These are phyloP conservation scores for Fagopyrum esculentum DNA, from an alignment of 148 eudicot genomes.

Conservation along the genomic window DNA sequence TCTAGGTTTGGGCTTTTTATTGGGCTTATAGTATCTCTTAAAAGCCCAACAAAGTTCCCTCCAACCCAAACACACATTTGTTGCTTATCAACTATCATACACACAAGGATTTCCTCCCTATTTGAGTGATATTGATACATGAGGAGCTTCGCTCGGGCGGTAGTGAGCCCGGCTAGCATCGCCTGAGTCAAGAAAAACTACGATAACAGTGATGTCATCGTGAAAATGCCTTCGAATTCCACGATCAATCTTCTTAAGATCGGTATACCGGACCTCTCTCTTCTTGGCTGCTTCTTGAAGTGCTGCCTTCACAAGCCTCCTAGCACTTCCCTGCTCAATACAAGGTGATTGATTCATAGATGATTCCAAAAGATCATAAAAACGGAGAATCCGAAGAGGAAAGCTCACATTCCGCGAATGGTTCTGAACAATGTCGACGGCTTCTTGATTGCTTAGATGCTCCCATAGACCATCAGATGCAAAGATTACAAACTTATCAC, in stretches of 20 bases:
- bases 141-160: too few relatives aligned
- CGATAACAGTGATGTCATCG: slow-evolving; percentile 66
- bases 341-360: too few relatives aligned
- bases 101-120: too few relatives aligned
- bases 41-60: too few relatives aligned
- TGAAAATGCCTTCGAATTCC: slow-evolving; percentile 78
- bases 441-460: slow-evolving; percentile 79
- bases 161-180: too few relatives aligned
- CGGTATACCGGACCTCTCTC: slow-evolving; percentile 69
- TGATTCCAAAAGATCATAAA: too few relatives aligned
- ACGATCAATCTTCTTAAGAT: slow-evolving; percentile 62
- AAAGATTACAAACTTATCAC: slow-evolving; percentile 70
- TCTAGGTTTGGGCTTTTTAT: neutral
- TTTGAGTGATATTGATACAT: too few relatives aligned
- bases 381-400: neutral
- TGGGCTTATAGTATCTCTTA: neutral
- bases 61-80: too few relatives aligned
- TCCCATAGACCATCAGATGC: slow-evolving; percentile 93
- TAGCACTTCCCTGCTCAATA: too few relatives aligned
- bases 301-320: too few relatives aligned
- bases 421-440: slow-evolving; percentile 66
- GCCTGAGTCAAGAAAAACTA: neutral
- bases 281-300: slow-evolving; percentile 47
- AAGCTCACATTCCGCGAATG: slow-evolving; percentile 52
- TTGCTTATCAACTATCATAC: too few relatives aligned